Conservation (phyloP, 306 rosid species). For the Prinsepia uniflora region DNA sequence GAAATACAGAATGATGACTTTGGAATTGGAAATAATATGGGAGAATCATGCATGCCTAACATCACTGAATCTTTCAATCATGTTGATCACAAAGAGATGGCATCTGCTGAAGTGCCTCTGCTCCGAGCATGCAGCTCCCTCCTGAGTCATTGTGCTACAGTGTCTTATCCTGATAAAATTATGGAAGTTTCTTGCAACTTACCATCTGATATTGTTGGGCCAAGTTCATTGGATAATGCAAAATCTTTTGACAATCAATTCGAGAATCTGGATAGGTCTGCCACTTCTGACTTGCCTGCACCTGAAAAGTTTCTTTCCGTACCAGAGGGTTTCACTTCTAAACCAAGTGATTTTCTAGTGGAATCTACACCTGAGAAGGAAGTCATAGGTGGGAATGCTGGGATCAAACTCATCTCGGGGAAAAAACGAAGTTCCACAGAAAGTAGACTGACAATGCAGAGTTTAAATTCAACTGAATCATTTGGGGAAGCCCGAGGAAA, state of each 20-base stretch:
- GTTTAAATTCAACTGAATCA: constrained; percentile 67
- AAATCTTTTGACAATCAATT: constrained; percentile 31
- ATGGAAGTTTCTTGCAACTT: constrained; percentile 10
- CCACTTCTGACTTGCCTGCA: constrained; percentile 53
- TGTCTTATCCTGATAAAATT: constrained; percentile 49
- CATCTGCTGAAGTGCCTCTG: constrained; percentile 31
- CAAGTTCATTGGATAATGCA: constrained; percentile 25
- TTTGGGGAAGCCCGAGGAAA: constrained; percentile 52
- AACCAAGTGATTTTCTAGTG: constrained; percentile 46
- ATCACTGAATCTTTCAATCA: constrained; percentile 31
- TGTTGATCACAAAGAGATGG: constrained; percentile 34
- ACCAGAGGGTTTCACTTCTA: constrained; percentile 38
- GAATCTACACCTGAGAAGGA: constrained; percentile 61
- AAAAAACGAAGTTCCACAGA: constrained; percentile 85
- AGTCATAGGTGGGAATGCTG: constrained; percentile 36
- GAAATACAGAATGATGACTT: constrained; percentile 36
- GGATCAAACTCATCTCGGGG: constrained; percentile 43
- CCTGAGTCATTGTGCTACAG: constrained; percentile 30
- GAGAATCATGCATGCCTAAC: constrained; percentile 37
- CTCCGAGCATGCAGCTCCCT: constrained; percentile 64
- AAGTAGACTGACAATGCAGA: constrained; percentile 68
- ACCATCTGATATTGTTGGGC: constrained; percentile 12
- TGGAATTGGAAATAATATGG: constrained; percentile 34
- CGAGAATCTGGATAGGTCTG: constrained; percentile 40
- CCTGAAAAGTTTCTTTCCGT: constrained; percentile 76